These are phyloP conservation scores for Ammopiptanthus mongolicus DNA, from an alignment of 306 rosid species.

Conservation along the genomic window DNA sequence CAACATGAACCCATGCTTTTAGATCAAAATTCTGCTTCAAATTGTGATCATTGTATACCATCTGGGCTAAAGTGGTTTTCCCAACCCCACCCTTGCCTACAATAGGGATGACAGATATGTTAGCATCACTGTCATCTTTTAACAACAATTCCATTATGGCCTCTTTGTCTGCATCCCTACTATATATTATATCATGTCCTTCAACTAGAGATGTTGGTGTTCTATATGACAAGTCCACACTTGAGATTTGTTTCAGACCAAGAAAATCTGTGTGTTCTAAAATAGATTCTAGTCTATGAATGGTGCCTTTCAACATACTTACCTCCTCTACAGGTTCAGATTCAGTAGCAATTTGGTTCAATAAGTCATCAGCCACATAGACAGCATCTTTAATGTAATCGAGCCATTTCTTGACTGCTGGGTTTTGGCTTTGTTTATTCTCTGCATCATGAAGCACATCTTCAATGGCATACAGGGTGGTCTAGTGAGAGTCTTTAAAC, in stretches of 20 bases:
- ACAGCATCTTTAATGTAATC: not conserved
- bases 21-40: not conserved
- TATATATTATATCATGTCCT: not conserved
- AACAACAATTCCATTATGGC: not conserved
- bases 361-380: not conserved
- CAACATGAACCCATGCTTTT: slow-evolving; percentile 4
- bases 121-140: not conserved
- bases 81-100: no score
- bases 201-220: not conserved
- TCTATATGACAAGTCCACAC: not conserved
- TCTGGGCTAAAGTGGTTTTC: slow-evolving; percentile 10
- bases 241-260: not conserved
- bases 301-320: not conserved
- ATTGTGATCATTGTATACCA: not conserved
- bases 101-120: not conserved
- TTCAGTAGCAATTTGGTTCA: slow-evolving; percentile 13
- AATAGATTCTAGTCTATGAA: not conserved
- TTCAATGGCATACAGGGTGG: no score
- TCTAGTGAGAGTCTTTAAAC: not conserved
- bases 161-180: not conserved
- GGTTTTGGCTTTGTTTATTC: no score
- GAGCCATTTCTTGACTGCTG: no score
- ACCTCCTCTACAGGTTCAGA: not conserved
- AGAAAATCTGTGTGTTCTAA: not conserved
- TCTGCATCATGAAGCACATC: no score